Evolutionary conservation across 345 rosid species (phyloP).

Genomic region (Mercurialis annua): DNA sequence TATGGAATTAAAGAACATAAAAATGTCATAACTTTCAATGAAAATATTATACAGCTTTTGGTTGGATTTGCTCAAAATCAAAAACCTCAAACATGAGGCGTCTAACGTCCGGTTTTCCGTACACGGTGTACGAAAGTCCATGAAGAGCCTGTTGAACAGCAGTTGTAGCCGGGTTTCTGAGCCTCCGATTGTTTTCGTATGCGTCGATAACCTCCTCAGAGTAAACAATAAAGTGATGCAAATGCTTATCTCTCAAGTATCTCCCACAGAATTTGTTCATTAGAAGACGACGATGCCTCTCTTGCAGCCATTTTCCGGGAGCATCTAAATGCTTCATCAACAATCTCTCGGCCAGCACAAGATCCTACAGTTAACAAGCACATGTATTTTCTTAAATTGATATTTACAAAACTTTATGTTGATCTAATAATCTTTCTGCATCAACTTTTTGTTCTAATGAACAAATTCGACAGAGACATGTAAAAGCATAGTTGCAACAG

Average conservation of each 20-base stretch:
- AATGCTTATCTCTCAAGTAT: constrained; percentile 72
- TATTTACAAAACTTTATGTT: neutral
- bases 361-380: constrained; percentile 44
- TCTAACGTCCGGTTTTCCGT: constrained; percentile 85
- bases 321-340: constrained; percentile 95
- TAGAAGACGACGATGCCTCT: constrained; percentile 73
- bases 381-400: neutral
- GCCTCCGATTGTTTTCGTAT: constrained; percentile 71
- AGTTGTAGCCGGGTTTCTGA: constrained; percentile 76
- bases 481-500: neutral
- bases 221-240: constrained; percentile 56
- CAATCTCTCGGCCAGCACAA: constrained; percentile 87
- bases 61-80: constrained; percentile 90
- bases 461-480: neutral
- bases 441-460: neutral
- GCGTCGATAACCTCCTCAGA: constrained; percentile 75
- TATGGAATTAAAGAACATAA: neutral
- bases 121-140: constrained; percentile 76
- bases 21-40: neutral
- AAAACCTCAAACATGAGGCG: constrained; percentile 93
- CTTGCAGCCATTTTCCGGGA: constrained; percentile 84
- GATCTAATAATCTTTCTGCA: constrained; percentile 1
- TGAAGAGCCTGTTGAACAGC: constrained; percentile 92
- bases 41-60: constrained; percentile 57
- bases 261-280: constrained; percentile 96